These are phyloP conservation scores for Metschnikowia arizonensis DNA, from an alignment of 805 yeast genomes.

Conservation along the genomic window DNA sequence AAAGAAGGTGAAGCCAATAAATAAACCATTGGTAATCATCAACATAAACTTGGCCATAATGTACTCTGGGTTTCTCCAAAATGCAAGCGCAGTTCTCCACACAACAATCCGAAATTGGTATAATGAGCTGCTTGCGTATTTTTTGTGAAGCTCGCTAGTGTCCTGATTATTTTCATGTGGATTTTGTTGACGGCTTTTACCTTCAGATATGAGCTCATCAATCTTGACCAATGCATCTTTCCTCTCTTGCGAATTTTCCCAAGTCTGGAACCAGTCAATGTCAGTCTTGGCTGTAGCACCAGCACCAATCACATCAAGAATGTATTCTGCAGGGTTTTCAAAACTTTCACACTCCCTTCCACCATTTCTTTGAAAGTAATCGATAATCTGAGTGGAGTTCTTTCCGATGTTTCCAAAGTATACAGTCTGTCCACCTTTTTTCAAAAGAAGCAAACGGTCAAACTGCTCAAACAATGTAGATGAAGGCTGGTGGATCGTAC, in stretches of 20 bases:
- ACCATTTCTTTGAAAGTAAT: slow-evolving; percentile 15
- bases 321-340: slow-evolving; percentile 19
- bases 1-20: slow-evolving; percentile 34
- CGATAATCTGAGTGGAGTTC: slow-evolving; percentile 10
- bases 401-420: slow-evolving; percentile 19
- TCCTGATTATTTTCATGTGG: slow-evolving; percentile 1
- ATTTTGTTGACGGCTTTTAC: slow-evolving; percentile 4
- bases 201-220: slow-evolving; percentile 11
- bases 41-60: slow-evolving; percentile 16
- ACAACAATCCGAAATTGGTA: slow-evolving; percentile 11
- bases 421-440: slow-evolving; percentile 19
- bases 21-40: slow-evolving; percentile 42
- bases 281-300: slow-evolving; percentile 16
- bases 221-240: slow-evolving; percentile 7
- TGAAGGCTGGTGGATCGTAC: slow-evolving; percentile 56
- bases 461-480: slow-evolving; percentile 42
- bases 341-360: slow-evolving; percentile 12
- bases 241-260: slow-evolving; percentile 14
- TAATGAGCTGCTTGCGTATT: slow-evolving; percentile 10
- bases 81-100: slow-evolving; percentile 11
- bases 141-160: slow-evolving; percentile 8
- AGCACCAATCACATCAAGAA: slow-evolving; percentile 18
- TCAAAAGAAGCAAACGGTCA: slow-evolving; percentile 60
- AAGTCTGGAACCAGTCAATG: slow-evolving; percentile 15
- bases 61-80: slow-evolving; percentile 19